Base-by-base conservation (phyloP, 2,329 filamentous ascomycete species). In the Allantophomopsis lycopodina region DNA sequence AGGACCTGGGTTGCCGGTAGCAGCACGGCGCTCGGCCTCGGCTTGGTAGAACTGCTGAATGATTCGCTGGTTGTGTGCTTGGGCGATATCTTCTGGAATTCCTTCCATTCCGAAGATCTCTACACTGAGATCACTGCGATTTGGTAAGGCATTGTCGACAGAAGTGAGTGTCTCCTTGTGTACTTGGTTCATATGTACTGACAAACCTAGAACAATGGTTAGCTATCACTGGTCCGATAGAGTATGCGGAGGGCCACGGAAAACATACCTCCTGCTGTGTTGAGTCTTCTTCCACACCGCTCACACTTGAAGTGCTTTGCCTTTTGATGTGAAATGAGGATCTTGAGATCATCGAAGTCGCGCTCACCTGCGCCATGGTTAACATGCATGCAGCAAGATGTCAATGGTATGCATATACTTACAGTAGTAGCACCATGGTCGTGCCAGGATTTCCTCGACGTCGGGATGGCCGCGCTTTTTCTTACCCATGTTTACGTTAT, bases 281-380 rank as follows among this genome's bases (percentile, higher is more conserved):
- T 95, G 41, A 98, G 64, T 49, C 88, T 73, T 48, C 91, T 77
- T 39, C 79, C 79, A 59, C 91, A 98, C 64, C 81, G 69, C 52
- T 94, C 85, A 64, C 91, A 98, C 62, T 94, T 95, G 71, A 94
- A 96, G 61, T 98, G 91, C 63, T 96, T 96, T n/a, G 89, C 88
- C 60, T 95, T 96, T 57, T 96, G 91, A 60, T 98, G 91, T 42
- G 84, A 88, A 51, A 94, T 93, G 47, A 98, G 77, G 50, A 96
- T 87, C 68, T 94, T 95, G 36, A 94, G 62, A 60, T 98, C 91
- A 60, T 96, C 88, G 58, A 96, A 98, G 63, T 96, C 89, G 65
- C 89, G 83, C 63, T 98, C 91, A 62, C 75, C 75, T 79, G 40
- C 32, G 54, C 16, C 18, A 36, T 11, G 23, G 21, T 13, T 15